Evolutionary conservation across 176 grass and related monocot species (phyloP), one percentile per base, ranked within the genome.

Genomic region (Typha latifolia): DNA sequence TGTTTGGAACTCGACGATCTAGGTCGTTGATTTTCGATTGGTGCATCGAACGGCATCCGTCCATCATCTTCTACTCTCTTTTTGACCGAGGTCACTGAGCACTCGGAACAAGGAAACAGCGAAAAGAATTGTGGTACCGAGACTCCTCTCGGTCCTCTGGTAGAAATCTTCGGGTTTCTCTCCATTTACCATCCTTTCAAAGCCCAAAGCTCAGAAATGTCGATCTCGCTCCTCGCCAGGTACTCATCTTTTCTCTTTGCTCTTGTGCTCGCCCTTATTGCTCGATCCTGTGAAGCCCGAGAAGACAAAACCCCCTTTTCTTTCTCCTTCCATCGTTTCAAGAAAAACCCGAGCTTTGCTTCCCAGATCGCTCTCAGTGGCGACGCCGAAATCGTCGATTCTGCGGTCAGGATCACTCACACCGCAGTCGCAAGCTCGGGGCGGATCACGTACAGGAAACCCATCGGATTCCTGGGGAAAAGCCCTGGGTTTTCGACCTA

Each of bases 401-500:
- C 55, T 11, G 69, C 31, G 1, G 31, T 72, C 49, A 52, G 48
- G 67, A 32, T 69, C 49, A 55, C 67, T 13, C 49, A 49, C 12
- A 23, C 67, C 1, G 69, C 7, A n/a, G n/a, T 14, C 53, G 32
- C 4, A 32, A 61, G 69, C 32, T 48, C 51, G 16, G 69, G 69
- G 16, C 32, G 51, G n/a, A 48, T 72, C 53, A 32, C 12, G 32
- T 47, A 47, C 69, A 14, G 69, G 69, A 61, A 61, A 48, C n/a
- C 53, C 69, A 12, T 72, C 69, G 61, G 55, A 48, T 72, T 72
- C 31, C 11, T 72, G 7, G 69, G 69, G 12, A 61, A 24, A 22
- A 24, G 47, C 26, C 69, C 69, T 61, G 31, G 69, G 29, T 72
- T 72, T 23, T 72, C 69, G 10, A 43, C 69, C 53, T 61, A 47